These are phyloP conservation scores for Rhodosorus marinus DNA, from an alignment of 23 red algal species.

Conservation along the genomic window DNA sequence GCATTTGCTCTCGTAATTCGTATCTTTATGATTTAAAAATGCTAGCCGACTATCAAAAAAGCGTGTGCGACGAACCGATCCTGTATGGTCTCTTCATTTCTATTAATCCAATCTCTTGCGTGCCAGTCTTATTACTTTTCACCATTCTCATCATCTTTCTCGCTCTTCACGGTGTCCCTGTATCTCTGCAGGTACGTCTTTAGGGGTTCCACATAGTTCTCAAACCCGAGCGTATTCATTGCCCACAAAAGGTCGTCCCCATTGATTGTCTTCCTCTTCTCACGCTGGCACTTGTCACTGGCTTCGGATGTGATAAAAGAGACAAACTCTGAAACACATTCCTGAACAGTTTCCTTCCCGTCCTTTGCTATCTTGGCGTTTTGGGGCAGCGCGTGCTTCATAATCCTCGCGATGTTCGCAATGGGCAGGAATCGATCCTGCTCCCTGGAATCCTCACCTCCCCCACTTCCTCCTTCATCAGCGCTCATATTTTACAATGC, in stretches of 20 bases:
- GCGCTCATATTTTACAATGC: no score
- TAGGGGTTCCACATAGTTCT: conserved; percentile 88
- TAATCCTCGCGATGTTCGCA: conserved; percentile 86
- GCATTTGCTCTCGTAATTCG: no score
- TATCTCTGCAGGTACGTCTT: conserved; percentile 72
- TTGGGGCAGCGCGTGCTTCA: conserved; percentile 76
- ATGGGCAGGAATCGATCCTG: conserved; percentile 83
- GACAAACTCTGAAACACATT: conserved; percentile 88
- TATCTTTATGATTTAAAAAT: no score
- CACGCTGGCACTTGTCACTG: conserved; percentile 88
- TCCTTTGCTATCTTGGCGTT: conserved; percentile 81
- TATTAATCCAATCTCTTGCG: background rate
- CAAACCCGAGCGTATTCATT: conserved; percentile 93
- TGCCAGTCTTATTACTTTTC: background rate
- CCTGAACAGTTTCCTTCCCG: conserved; percentile 89
- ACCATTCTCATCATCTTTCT: background rate
- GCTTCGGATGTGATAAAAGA: conserved; percentile 96
- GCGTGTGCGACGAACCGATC: no score
- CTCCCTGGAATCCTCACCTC: conserved; percentile 33
- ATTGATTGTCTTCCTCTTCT: conserved; percentile 94
- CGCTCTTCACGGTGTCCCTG: background rate
- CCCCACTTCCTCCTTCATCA: no score
- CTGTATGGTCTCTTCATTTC: no score
- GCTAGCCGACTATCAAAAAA: no score
- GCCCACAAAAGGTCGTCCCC: conserved; percentile 95